Base-by-base conservation (phyloP, 164 flowering plant species). In the Sextonia rubra region DNA sequence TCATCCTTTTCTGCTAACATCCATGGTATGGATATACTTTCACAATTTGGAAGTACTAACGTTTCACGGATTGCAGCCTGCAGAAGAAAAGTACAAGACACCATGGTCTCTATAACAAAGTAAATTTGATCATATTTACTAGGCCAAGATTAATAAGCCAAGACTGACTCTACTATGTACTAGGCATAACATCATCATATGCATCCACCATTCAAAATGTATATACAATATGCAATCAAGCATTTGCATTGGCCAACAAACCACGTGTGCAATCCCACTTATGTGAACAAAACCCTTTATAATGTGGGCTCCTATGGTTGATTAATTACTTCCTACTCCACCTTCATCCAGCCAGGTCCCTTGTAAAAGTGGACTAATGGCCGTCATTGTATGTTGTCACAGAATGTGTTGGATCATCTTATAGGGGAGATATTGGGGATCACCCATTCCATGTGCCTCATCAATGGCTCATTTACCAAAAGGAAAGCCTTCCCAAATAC, bases 1-100 rank as follows among this genome's bases (percentile, higher is more conserved):
- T 96, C 99, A 78, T 92, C 89, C 78, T 89, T 93, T 63, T 93
- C 99, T 18, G 91, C 97, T 71, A 89, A 64, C 99, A 96, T 96
- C 90, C 89, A 93, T n/a, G 99, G 92, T 66, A 96, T 79, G 78
- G 73, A 77, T 23, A 91, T 55, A 73, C 86, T 78, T 77, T 93
- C 97, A 82, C 89, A 88, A 74, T 96, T 96, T 12, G 97, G 99
- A 76, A 90, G 91, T 47, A 96, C 99, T 73, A 96, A 22, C 25
- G 89, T 85, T 60, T 96, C 97, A 64, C 90, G 86, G 67, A 96
- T 89, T 55, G 91, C 86, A 44, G 87, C 85, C 99, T 96, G 97
- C 76, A 83, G 44, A 66, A 77, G 58, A 37, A 52, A 66, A 66
- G 52, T 66, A 66, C 23, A 66, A 66, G 52, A 66, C 58, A 52